Evolutionary conservation across 2,329 filamentous ascomycete species (phyloP), one percentile per base, ranked within the genome.

Genomic region (Emmonsiellopsis sp.): DNA sequence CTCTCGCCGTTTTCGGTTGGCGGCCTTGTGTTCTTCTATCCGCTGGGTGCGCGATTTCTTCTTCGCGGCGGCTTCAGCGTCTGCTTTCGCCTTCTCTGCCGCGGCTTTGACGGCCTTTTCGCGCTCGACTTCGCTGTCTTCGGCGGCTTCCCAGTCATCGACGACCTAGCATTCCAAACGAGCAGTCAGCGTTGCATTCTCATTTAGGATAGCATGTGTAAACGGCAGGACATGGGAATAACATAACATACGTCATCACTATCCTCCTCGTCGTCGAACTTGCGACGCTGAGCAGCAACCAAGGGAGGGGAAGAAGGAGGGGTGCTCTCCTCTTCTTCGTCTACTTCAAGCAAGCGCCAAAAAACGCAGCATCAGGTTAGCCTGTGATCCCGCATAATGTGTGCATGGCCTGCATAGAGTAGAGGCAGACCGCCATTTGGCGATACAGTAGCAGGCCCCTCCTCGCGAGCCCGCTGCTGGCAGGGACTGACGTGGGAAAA

Each of bases 71-170:
- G 89, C 89, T 64, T 89, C 88, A 44, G 87, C 91, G 0, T 91
- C 89, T 32, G 88, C 90, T 73, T 94, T 94, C 55, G 87, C 88
- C 73, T 95, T 94, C 51, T 83, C 86, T 66, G 88, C 91, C 5
- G 80, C 85, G 49, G 85, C 89, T 75, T 92, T 93, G 73, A 87
- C 87, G 32, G 82, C 88, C 78, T 97, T 98, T 73, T 96, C 91
- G 64, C 90, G 87, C 77, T 98, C 93, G 63, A 85, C 92, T 65
- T 98, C 93, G 57, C 90, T 95, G 75, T 98, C 93, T 67, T 97
- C 93, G 62, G 88, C 91, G 55, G 88, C 92, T 65, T 97, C 91
- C 93, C 93, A 98, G 36, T 88, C 92, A 56, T 98, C 93, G 66
- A 96, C 82, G 54, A 97, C 88, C 86, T 95, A 59, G 54, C 44